Evolutionary conservation across 192 early-diverging fungal genomes (phyloP), one percentile per base, ranked within the genome.

Genomic region (Coemansia sp.): DNA sequence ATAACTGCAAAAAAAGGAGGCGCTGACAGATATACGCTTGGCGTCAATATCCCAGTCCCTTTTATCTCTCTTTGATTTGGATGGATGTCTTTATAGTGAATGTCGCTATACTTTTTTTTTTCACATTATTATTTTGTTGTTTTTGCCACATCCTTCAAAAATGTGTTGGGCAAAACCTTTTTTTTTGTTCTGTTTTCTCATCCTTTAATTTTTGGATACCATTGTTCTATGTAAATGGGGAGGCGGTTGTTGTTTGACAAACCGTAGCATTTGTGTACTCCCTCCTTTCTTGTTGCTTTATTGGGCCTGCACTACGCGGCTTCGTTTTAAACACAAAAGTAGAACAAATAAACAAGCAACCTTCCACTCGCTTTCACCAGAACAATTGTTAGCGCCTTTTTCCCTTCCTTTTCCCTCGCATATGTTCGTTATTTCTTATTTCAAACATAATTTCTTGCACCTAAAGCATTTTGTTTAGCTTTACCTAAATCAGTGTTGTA

Each of bases 161-260:
- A 15, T 15, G 36, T 41, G 46, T 46, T 18, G 45, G 61, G 43
- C 61, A 36, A 19, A 62, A 22, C 10, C 61, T 5, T 46, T 55
- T 55, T 22, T 55, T 55, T 19, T 55, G 9, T 22, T 19, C 19
- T 55, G 6, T 32, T 39, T 47, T 62, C 43, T 58, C 56, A 40
- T 58, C 37, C 49, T 52, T 52, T 19, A 48, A 48, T 40, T 4
- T n/a, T 59, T 62, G 21, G 65, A 51, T 49, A 13, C 26, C 65
- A 76, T 76, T 76, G 74, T 76, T 67, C 74, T 63, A 16, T 71
- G 74, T 41, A 71, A 66, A 66, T 26, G 48, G 61, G 68, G 68
- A n/a, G 42, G 40, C 36, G 39, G 56, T 41, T 36, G 56, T 58
- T 57, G 16, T 47, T 62, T 62, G 71, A 67, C 71, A 73, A 47